Base-by-base conservation (phyloP, 306 rosid species). In the Myrica gale region DNA sequence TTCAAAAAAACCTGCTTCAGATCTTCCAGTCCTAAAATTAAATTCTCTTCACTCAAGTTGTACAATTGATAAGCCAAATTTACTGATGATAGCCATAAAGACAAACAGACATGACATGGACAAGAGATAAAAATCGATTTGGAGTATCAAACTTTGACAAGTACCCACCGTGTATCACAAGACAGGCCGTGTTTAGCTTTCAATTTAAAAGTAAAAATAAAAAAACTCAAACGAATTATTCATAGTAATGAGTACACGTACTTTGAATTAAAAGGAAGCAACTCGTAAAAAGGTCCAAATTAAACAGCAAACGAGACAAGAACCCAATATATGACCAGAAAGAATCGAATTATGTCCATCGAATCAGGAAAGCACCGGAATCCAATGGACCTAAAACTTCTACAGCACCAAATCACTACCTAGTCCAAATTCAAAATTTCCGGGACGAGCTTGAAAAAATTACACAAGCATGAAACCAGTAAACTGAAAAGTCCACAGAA, bases 1-100 rank as follows among this genome's bases (percentile, higher is more conserved):
- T 75, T 44, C 68, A 66, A 65, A 5, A 68, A 45, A 44, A 32
- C 73, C 19, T 1, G 9, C 58, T 68, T 68, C 62, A 70, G 66
- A 23, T 42, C 46, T 62, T 50, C 69, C 45, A 78, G 55, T 68
- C 20, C 45, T 69, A 41, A 56, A 68, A 57, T 16, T 42, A 9
- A 62, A 41, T 41, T 17, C 70, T 48, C 16, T 62, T 9, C 61
- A 10, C 42, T 12, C 6, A 23, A 71, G 32, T 32, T 54, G 58
- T n/a, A 71, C 69, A 44, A 71, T 21, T 9, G 10, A 41, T 21
- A 77, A 73, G 5, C 53, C 52, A 45, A 48, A 9, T 43, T 12
- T 21, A 13, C 17, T 17, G 50, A 76, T 11, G 39, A 26, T 26
- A 60, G 43, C 42, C 72, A 66, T 19, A 48, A 2, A 54, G 19